Evolutionary conservation across 331 rosid genomes (phyloP).

Genomic region (Cydonia oblonga): DNA sequence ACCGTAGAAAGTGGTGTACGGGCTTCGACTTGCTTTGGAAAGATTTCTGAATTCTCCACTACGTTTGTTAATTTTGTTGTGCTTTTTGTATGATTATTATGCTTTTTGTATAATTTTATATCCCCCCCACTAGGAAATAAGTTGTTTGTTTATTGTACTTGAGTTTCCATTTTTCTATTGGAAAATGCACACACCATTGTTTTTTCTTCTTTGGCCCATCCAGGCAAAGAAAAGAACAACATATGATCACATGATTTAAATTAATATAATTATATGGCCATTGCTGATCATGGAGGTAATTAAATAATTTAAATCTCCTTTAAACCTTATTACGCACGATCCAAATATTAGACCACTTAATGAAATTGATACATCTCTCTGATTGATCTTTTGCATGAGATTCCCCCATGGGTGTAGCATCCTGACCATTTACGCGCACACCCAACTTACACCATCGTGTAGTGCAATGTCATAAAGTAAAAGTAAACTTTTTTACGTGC

Average conservation of each 20-base stretch:
- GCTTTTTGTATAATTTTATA: no score
- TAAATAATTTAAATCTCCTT: neutral
- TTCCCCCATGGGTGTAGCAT: slow-evolving; percentile 24
- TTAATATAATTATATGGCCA: neutral
- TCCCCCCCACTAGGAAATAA: no score
- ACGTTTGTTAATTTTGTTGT: no score
- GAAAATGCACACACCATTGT: no score
- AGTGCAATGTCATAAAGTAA: neutral
- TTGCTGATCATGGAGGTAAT: neutral
- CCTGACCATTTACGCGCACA: neutral
- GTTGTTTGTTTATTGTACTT: no score
- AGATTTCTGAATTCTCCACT: no score
- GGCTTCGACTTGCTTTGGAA: neutral
- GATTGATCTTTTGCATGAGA: slow-evolving; percentile 15
- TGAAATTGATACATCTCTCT: slow-evolving; percentile 13
- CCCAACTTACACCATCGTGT: neutral
- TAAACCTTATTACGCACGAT: slow-evolving; percentile 2
- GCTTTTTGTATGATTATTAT: no score
- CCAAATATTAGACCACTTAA: slow-evolving; percentile 4
- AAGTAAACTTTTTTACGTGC: neutral
- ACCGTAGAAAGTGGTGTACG: neutral
- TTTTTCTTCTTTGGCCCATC: no score
- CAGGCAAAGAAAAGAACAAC: no score
- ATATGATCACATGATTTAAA: no score
- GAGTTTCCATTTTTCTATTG: no score